A percentile compares a stretch with the other conserved stretches of the same genome.
phyloP scores from a whole-genome alignment of 2,329 filamentous ascomycete genomes.

The Colletotrichum shisoi region DNA sequence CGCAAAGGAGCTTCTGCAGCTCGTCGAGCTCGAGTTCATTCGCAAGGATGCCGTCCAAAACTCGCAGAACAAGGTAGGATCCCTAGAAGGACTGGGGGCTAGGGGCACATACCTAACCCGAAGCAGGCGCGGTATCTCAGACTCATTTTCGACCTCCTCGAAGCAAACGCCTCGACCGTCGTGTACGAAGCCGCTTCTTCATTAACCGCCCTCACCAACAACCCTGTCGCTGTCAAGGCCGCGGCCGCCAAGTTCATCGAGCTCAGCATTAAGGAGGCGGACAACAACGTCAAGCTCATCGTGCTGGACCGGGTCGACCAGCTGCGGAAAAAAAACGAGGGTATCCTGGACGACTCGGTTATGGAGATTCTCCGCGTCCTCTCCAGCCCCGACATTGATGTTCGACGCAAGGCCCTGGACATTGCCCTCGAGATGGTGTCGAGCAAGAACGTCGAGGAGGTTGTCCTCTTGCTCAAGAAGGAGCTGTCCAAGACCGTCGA shows the following conservation, averaged over 20 bases:
- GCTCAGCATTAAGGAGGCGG: slow-evolving; percentile 93
- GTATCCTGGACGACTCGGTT: slow-evolving; percentile 88
- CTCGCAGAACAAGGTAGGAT: slow-evolving; percentile 83
- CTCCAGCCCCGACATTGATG: slow-evolving; percentile 94
- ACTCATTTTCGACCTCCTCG: slow-evolving; percentile 94
- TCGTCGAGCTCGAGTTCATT: slow-evolving; percentile 96
- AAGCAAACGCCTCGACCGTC: slow-evolving; percentile 91
- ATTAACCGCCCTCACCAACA: slow-evolving; percentile 89
- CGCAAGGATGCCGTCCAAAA: slow-evolving; percentile 97
- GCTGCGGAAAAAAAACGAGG: slow-evolving; percentile 85
- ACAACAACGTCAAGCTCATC: slow-evolving; percentile 99
- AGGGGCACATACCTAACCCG: slow-evolving; percentile 3
- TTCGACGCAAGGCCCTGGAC: slow-evolving; percentile 86
- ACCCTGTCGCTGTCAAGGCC: slow-evolving; percentile 96
- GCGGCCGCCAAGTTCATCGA: slow-evolving; percentile 97
- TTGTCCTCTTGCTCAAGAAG: slow-evolving; percentile 95
- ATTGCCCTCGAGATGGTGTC: slow-evolving; percentile 98
- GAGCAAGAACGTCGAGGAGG: slow-evolving; percentile 98
- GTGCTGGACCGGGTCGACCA: slow-evolving; percentile 94
- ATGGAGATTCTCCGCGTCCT: slow-evolving; percentile 98
- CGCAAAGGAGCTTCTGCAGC: slow-evolving; percentile 89
- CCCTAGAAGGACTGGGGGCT: background rate
- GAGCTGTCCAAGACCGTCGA: slow-evolving; percentile 97
- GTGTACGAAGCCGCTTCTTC: slow-evolving; percentile 98
- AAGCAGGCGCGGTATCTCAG: slow-evolving; percentile 83